Percentiles rank a stretch among this genome's conserved stretches.
Evolutionary conservation across 2,329 filamentous ascomycete species (phyloP).

Genomic region (Didymella lethalis): DNA sequence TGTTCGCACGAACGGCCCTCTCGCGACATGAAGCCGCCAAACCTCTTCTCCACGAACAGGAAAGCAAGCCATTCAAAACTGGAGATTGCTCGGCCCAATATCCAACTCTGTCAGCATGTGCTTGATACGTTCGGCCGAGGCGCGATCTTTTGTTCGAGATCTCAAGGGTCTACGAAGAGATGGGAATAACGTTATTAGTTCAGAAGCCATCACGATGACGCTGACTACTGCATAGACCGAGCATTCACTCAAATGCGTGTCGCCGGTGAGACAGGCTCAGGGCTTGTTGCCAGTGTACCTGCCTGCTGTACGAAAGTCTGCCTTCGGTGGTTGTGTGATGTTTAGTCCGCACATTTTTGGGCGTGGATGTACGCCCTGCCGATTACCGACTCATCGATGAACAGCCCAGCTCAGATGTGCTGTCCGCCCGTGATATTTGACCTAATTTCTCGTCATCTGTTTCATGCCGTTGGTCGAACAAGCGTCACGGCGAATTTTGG

Average conservation of each 20-base stretch:
- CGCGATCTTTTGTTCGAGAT: constrained; percentile 9
- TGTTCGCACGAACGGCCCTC: constrained; percentile 14
- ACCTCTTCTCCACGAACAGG: constrained; percentile 27
- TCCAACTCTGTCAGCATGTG: constrained; percentile 18
- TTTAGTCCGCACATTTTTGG: constrained; percentile 34
- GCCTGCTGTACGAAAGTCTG: constrained; percentile 12
- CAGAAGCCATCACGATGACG: constrained; percentile 34
- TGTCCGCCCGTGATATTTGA: constrained; percentile 6
- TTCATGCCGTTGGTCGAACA: constrained; percentile 29
- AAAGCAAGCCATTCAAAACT: constrained; percentile 17
- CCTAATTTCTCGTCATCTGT: constrained; percentile 30
- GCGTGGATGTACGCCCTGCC: constrained; percentile 32
- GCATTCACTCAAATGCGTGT: constrained; percentile 14
- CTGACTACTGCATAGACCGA: constrained; percentile 17
- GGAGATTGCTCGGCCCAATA: constrained; percentile 27
- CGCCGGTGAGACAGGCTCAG: constrained; percentile 8
- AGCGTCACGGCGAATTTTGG: constrained; percentile 21
- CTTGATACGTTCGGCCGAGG: constrained; percentile 37
- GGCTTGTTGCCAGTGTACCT: constrained; percentile 11
- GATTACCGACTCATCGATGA: constrained; percentile 24
- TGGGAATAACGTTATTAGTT: constrained; percentile 32
- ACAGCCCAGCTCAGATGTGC: constrained; percentile 5
- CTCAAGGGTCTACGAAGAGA: constrained; percentile 15
- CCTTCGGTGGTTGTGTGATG: constrained; percentile 15
- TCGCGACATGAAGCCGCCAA: constrained; percentile 26